Conservation (phyloP, 805 yeast genomes). For the Lipomyces orientalis region DNA sequence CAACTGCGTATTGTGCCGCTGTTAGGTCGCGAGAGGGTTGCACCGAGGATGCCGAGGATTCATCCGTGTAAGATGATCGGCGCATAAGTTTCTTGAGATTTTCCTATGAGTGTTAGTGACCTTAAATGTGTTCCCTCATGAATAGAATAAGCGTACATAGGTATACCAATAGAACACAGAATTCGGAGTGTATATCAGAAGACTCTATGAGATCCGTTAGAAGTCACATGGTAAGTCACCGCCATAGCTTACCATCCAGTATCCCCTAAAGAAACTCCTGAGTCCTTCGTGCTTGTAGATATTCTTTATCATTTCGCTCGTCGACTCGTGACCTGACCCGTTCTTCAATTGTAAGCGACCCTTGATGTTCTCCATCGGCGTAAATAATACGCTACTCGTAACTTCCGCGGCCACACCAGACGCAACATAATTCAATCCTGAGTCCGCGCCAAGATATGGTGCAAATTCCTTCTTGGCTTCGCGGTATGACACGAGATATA, state of each 20-base stretch:
- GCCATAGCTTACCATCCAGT: conserved; percentile 46
- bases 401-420: conserved; percentile 37
- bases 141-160: conserved; percentile 16
- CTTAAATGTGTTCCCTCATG: neutral
- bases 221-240: neutral
- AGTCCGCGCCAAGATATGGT: conserved; percentile 21
- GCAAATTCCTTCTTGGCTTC: conserved; percentile 46
- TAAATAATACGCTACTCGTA: conserved; percentile 49
- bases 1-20: conserved; percentile 21
- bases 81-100: conserved; percentile 6
- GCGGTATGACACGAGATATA: conserved; percentile 50
- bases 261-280: conserved; percentile 80
- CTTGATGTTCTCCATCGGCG: conserved; percentile 55
- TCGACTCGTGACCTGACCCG: conserved; percentile 26
- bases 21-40: conserved; percentile 21
- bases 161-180: conserved; percentile 30
- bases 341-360: conserved; percentile 50
- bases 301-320: conserved; percentile 36
- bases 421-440: conserved; percentile 22
- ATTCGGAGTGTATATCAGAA: conserved; percentile 31
- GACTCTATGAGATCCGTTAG: conserved; percentile 11
- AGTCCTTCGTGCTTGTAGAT: conserved; percentile 71
- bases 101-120: neutral
- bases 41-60: neutral
- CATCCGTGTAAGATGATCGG: neutral